Evolutionary conservation across 805 yeast species (phyloP).

Genomic region (Candida ipomoeae): DNA sequence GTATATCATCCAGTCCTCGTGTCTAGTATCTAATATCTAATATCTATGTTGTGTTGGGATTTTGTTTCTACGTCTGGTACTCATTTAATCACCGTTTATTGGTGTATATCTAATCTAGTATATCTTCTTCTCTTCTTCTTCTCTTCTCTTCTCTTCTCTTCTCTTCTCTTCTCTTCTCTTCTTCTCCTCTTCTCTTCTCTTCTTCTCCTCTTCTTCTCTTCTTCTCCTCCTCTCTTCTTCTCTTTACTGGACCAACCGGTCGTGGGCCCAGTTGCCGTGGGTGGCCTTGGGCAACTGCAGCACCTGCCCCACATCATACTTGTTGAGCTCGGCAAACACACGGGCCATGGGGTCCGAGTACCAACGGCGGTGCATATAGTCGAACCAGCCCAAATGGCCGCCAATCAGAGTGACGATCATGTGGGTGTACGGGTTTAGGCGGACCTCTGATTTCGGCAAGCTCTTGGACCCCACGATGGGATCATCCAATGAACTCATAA

Average conservation of each 20-base stretch:
- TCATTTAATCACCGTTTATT: too few relatives aligned
- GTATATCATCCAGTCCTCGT: too few relatives aligned
- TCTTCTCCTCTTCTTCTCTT: too few relatives aligned
- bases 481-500: constrained; percentile 63
- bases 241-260: constrained; percentile 21
- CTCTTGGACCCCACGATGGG: constrained; percentile 55
- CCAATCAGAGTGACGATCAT: constrained; percentile 61
- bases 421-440: constrained; percentile 54
- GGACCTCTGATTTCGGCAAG: constrained; percentile 49
- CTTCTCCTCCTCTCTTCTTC: too few relatives aligned
- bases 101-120: too few relatives aligned
- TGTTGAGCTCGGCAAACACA: constrained; percentile 30
- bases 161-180: too few relatives aligned
- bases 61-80: too few relatives aligned
- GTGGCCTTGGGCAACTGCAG: constrained; percentile 26
- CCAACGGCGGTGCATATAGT: constrained; percentile 32
- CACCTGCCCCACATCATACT: constrained; percentile 21
- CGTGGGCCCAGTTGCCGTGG: constrained; percentile 31
- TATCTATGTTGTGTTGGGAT: too few relatives aligned
- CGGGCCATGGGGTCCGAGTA: constrained; percentile 35
- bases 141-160: too few relatives aligned
- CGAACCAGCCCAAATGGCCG: constrained; percentile 63
- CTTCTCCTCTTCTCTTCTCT: too few relatives aligned
- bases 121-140: too few relatives aligned
- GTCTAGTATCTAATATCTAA: too few relatives aligned